A percentile compares a stretch with the other conserved stretches of the same genome.
Evolutionary conservation across 805 yeast species (phyloP).

Genomic region (Yamadazyma takamatsuzukensis): DNA sequence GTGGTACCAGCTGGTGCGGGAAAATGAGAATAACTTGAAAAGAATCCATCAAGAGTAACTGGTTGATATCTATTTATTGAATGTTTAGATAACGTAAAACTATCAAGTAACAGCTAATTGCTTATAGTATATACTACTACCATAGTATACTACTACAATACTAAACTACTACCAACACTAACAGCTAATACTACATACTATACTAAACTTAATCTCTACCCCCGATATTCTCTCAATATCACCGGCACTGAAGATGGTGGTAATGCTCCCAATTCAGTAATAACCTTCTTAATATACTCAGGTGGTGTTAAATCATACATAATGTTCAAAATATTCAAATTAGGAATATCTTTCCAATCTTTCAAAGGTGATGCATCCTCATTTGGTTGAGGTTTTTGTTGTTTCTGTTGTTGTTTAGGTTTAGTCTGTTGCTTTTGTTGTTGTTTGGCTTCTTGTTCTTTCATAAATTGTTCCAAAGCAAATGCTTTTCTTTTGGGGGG

Average conservation of each 20-base stretch:
- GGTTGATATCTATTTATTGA: too few species aligned
- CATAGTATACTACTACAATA: too few species aligned
- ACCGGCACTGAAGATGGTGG: conserved; percentile 99
- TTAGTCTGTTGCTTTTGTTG: conserved; percentile 3
- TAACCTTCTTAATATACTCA: conserved; percentile 86
- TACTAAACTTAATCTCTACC: too few species aligned
- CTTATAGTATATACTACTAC: too few species aligned
- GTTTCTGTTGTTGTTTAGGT: conserved; percentile 6
- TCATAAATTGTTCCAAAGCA: conserved; percentile 61
- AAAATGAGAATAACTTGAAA: too few species aligned
- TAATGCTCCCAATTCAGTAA: conserved; percentile 92
- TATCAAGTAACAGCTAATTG: too few species aligned
- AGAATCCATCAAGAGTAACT: too few species aligned
- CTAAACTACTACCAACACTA: too few species aligned
- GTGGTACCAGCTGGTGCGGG: too few species aligned
- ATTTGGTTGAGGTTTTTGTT: conserved; percentile 12
- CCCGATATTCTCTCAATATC: conserved; percentile 89
- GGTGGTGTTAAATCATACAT: conserved; percentile 95
- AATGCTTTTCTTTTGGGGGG: conserved; percentile 57
- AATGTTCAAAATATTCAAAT: conserved; percentile 72
- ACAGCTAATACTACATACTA: neutral
- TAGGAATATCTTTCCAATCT: conserved; percentile 62
- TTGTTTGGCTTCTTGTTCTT: conserved; percentile 33
- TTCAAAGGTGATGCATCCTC: conserved; percentile 42
- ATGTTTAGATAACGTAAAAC: too few species aligned